These are phyloP conservation scores for Mycena galericulata DNA, from an alignment of 768 basidiomycete genomes.

Conservation along the genomic window DNA sequence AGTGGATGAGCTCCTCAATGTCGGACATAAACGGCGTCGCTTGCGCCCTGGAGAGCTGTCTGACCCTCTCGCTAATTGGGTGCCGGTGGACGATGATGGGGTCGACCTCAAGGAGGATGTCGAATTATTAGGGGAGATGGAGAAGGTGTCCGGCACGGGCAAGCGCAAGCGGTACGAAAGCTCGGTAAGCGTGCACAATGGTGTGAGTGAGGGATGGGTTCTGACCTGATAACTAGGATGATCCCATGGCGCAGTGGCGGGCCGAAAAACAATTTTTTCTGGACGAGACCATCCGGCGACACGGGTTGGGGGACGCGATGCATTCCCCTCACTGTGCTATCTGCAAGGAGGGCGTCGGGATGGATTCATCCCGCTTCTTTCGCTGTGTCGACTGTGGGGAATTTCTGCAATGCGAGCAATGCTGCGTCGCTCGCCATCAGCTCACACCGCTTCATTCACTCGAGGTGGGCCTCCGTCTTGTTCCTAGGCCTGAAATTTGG, in stretches of 20 bases:
- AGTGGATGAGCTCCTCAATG: not conserved
- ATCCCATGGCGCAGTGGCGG: conserved; percentile 19
- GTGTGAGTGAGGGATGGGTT: no score
- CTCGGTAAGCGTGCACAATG: not conserved
- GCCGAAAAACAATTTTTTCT: conserved; percentile 3
- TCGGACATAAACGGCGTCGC: not conserved
- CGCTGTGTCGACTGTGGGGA: no score
- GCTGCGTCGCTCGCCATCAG: no score
- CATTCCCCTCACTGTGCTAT: not conserved
- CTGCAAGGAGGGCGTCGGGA: not conserved
- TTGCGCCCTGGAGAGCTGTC: not conserved
- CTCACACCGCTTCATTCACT: no score
- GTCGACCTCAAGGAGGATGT: not conserved
- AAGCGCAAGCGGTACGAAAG: conserved; percentile 5
- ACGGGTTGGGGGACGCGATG: conserved; percentile 3
- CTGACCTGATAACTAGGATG: not conserved
- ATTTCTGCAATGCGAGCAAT: no score
- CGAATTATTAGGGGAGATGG: not conserved
- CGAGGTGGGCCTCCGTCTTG: no score
- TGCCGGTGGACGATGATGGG: not conserved
- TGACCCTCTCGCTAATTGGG: no score
- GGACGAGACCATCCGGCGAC: conserved; percentile 8
- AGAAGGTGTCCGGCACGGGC: not conserved
- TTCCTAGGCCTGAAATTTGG: no score
- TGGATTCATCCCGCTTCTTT: no score